Evolutionary conservation across 306 rosid species (phyloP), one percentile per base, ranked within the genome.

Genomic region (Prosopis cineraria): DNA sequence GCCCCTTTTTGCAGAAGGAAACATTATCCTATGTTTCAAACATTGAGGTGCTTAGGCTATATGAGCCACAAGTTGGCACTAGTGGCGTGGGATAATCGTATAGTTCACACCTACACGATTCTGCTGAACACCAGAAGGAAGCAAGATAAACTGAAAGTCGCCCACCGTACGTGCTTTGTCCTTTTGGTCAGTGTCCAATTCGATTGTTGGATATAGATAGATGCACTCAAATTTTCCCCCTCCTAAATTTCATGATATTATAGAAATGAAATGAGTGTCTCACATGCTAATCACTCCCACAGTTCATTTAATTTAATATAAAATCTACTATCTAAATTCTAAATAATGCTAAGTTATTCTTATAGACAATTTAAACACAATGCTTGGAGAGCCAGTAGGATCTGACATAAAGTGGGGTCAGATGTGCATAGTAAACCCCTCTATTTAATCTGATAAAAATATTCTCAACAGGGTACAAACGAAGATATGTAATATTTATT

Each of bases 11-110:
- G 39, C 24, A 52, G 19, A 30, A 16, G 6, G 47, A 43, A 80
- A 66, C 64, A 39, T 84, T 82, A 84, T 91, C 91, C 89, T 71
- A 69, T 76, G 48, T 36, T 31, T 39, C 17, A 64, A 24, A 63
- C 40, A 36, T 34, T 34, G 34, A 31, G 22, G 16, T 0, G 2
- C 14, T 34, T 20, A 41, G 58, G 62, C 72, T 76, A 37, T 76
- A 37, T 45, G 37, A 37, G 56, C 83, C 82, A 68, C 82, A 19
- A 3, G 40, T 53, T 43, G 33, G 20, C 4, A 14, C 9, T 1
- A 60, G 55, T 27, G 25, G 70, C 3, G 60, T 58, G 70, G 30
- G 30, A 6, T 20, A 36, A 22, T n/a, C 70, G 24, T 10, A 10
- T 22, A 67, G 16, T 29, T 39, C 10, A 67, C 17, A 41, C 22